Evolutionary conservation across 306 rosid genomes (phyloP).

Genomic region (Vigna hirtella): DNA sequence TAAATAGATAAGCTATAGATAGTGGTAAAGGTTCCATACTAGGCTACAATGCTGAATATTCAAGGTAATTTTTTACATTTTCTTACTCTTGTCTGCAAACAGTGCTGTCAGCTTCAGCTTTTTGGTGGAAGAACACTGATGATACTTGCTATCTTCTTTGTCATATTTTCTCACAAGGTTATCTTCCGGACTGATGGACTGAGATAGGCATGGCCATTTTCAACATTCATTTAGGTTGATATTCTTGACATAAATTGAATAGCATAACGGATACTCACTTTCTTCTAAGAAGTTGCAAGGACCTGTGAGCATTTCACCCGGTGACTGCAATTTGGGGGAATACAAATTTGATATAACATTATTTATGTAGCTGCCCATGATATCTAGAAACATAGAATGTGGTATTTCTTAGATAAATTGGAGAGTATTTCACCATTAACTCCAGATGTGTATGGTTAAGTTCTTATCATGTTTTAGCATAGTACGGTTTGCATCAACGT

Average conservation of each 20-base stretch:
- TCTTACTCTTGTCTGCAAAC: not conserved
- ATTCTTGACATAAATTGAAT: not conserved
- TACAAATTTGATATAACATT: conserved; percentile 12
- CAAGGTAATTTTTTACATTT: conserved; percentile 31
- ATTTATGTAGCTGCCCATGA: conserved; percentile 6
- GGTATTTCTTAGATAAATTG: no score
- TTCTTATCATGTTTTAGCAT: no score
- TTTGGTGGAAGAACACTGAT: conserved; percentile 19
- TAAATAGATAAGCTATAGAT: conserved; percentile 29
- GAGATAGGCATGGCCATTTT: conserved; percentile 29
- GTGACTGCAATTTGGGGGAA: conserved; percentile 33
- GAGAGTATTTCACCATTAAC: no score
- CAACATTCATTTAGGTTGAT: conserved; percentile 24
- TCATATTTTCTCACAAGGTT: conserved; percentile 33
- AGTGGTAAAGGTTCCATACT: conserved; percentile 34
- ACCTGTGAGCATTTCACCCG: conserved; percentile 14
- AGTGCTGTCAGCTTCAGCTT: not conserved
- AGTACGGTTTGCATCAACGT: no score
- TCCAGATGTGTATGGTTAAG: no score
- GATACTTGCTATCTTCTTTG: not conserved
- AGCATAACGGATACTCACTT: conserved; percentile 7
- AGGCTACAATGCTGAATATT: conserved; percentile 18
- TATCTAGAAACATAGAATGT: conserved; percentile 20
- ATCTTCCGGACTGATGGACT: conserved; percentile 8
- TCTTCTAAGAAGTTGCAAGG: conserved; percentile 20